Percentiles rank a stretch among this genome's conserved stretches.
These are phyloP conservation scores for Hypoxylon rickii DNA, from an alignment of 495 filamentous ascomycete species.

Conservation along the genomic window DNA sequence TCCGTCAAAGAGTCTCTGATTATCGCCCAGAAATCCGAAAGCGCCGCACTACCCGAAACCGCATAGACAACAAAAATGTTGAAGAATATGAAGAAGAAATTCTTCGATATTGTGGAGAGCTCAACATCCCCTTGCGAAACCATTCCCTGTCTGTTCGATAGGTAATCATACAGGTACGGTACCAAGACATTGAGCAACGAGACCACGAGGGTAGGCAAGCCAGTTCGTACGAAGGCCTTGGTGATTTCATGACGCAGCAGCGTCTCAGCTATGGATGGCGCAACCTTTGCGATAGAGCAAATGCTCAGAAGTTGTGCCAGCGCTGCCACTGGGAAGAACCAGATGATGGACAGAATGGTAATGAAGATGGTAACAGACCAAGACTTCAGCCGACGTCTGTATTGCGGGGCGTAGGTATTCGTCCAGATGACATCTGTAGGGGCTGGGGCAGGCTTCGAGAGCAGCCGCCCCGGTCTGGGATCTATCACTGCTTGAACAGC, in stretches of 20 bases:
- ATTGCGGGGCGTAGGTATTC: constrained; percentile 86
- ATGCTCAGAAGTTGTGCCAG: constrained; percentile 78
- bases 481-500: constrained; percentile 91
- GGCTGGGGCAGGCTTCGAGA: constrained; percentile 82
- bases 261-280: constrained; percentile 68
- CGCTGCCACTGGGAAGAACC: constrained; percentile 82
- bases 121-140: constrained; percentile 94
- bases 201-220: constrained; percentile 80
- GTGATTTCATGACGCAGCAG: constrained; percentile 69
- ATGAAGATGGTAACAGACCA: constrained; percentile 86
- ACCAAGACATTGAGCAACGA: constrained; percentile 87
- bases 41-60: constrained; percentile 77
- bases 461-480: constrained; percentile 80
- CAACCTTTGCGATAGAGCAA: constrained; percentile 73
- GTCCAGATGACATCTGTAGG: constrained; percentile 90
- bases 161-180: constrained; percentile 92
- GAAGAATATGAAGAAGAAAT: constrained; percentile 99
- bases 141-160: constrained; percentile 90
- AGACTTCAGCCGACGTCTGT: constrained; percentile 70
- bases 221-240: constrained; percentile 80
- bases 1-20: constrained; percentile 76
- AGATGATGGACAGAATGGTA: constrained; percentile 80
- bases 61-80: constrained; percentile 97
- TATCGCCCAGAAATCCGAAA: constrained; percentile 66
- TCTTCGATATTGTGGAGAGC: constrained; percentile 93